Percentiles rank a stretch among this genome's conserved stretches.
Conservation (phyloP, 1,139 yeast genomes). For the Meyerozyma athensensis region DNA sequence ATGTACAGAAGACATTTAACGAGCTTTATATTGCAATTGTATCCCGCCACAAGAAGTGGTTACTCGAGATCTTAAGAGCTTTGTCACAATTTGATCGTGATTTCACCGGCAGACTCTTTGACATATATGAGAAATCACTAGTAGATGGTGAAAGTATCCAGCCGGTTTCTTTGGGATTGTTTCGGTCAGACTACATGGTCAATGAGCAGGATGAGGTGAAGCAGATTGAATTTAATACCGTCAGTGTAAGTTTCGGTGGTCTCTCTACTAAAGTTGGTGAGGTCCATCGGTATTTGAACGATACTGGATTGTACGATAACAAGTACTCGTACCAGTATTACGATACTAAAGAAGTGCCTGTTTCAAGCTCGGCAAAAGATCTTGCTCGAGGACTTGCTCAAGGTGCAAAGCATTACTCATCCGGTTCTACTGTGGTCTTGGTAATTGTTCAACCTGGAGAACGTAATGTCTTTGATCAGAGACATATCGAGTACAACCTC, state of each 20-base stretch:
- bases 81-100: constrained; percentile 60
- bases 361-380: constrained; percentile 56
- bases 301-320: constrained; percentile 47
- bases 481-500: constrained; percentile 71
- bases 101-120: constrained; percentile 78
- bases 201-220: constrained; percentile 56
- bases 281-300: constrained; percentile 64
- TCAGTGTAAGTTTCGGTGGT: constrained; percentile 93
- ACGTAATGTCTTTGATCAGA: constrained; percentile 86
- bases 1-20: constrained; percentile 68
- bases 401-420: constrained; percentile 55
- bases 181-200: constrained; percentile 87
- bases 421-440: constrained; percentile 50
- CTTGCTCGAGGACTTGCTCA: constrained; percentile 69
- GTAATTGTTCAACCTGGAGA: constrained; percentile 83
- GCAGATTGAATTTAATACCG: constrained; percentile 94
- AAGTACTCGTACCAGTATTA: constrained; percentile 36
- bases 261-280: constrained; percentile 75
- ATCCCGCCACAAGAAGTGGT: constrained; percentile 51
- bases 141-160: constrained; percentile 32
- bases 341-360: constrained; percentile 51
- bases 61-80: constrained; percentile 49
- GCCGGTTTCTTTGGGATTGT: constrained; percentile 72
- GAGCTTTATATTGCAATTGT: constrained; percentile 68
- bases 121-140: constrained; percentile 47